Conservation (phyloP, 202 grass and related monocot species). For the Setaria italica region DNA sequence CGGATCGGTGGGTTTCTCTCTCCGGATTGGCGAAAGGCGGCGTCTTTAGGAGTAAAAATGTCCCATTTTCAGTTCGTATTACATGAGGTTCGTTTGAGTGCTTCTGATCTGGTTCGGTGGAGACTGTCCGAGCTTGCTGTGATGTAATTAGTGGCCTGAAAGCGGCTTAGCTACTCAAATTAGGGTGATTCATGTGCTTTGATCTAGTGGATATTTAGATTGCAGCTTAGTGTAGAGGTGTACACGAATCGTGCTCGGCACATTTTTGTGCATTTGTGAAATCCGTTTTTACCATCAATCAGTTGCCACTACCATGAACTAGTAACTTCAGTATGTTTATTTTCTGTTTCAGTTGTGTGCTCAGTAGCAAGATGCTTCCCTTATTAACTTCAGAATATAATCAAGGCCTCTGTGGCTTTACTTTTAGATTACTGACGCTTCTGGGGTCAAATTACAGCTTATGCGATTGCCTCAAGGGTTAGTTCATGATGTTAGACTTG, state of each 20-base stretch:
- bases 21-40: conserved; percentile 30
- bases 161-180: not conserved
- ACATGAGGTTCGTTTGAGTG: conserved; percentile 8
- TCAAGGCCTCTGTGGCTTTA: not conserved
- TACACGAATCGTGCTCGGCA: not conserved
- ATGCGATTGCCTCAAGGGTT: not conserved
- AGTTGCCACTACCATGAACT: not conserved
- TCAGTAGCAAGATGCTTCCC: conserved; percentile 6
- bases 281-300: not conserved
- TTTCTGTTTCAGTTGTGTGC: not conserved
- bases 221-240: not conserved
- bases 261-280: not conserved
- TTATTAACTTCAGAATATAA: not conserved
- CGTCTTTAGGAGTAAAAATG: conserved; percentile 47
- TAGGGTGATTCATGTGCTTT: conserved; percentile 16
- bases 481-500: conserved; percentile 26
- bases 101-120: conserved; percentile 47
- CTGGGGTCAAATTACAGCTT: not conserved
- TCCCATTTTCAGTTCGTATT: conserved; percentile 12
- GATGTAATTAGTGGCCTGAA: conserved; percentile 38
- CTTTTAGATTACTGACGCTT: not conserved
- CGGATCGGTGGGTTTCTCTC: conserved; percentile 74
- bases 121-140: conserved; percentile 4
- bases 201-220: conserved; percentile 20
- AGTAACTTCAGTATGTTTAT: not conserved